phyloP scores from a whole-genome alignment of 2,329 filamentous ascomycete genomes.

The Alternaria incomplexa region DNA sequence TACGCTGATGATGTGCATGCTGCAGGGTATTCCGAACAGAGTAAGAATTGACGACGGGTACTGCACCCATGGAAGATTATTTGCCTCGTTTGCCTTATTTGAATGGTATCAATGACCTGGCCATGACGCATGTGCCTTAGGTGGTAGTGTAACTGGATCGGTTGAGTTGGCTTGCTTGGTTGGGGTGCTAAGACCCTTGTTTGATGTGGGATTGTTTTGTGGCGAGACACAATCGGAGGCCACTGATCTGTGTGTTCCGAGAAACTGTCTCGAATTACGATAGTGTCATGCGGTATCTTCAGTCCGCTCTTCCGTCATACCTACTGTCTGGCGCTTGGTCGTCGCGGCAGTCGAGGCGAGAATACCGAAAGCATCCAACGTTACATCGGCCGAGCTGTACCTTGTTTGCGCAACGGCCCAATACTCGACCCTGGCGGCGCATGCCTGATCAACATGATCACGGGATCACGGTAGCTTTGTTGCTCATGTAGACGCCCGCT shows the following conservation, averaged over 20 bases:
- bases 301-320: background rate
- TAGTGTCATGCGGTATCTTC: background rate
- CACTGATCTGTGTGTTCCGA: background rate
- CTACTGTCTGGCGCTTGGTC: background rate
- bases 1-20: background rate
- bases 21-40: background rate
- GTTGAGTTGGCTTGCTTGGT: background rate
- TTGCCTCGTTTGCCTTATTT: background rate
- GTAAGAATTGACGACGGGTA: background rate
- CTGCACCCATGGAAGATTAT: background rate
- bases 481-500: conserved; percentile 7
- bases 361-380: background rate
- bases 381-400: background rate
- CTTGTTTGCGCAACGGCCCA: background rate
- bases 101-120: background rate
- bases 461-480: background rate
- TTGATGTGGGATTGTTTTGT: background rate
- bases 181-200: background rate
- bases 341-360: background rate
- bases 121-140: background rate
- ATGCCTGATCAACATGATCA: background rate
- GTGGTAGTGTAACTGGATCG: background rate
- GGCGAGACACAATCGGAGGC: background rate
- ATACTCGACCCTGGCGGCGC: conserved; percentile 10
- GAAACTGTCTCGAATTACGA: background rate